Conservation (phyloP, 345 rosid species). For the Pistacia vera region DNA sequence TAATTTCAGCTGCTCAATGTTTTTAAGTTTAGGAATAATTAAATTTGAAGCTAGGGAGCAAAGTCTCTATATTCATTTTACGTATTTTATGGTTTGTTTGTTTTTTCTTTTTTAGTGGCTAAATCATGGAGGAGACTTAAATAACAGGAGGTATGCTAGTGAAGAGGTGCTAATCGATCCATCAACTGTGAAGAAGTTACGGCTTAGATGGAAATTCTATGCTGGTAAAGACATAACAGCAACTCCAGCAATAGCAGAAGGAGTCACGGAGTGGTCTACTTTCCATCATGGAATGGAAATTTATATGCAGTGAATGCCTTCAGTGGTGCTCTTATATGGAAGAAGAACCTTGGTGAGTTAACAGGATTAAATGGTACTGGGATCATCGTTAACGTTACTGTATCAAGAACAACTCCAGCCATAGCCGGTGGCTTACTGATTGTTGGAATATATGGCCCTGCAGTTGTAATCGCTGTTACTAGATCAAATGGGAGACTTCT, state of each 20-base stretch:
- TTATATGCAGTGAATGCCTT: constrained; percentile 52
- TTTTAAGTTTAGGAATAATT: too few relatives aligned
- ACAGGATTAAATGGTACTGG: constrained; percentile 41
- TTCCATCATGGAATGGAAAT: constrained; percentile 59
- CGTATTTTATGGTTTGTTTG: background rate
- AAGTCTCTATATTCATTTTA: too few relatives aligned
- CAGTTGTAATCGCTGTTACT: constrained; percentile 40
- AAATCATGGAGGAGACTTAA: constrained; percentile 44
- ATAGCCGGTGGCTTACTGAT: constrained; percentile 29
- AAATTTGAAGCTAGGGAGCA: too few relatives aligned
- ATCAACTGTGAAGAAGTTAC: constrained; percentile 21
- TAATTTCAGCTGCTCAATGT: background rate
- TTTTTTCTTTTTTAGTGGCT: constrained; percentile 35
- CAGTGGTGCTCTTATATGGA: constrained; percentile 45
- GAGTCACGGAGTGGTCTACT: constrained; percentile 34
- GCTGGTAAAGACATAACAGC: constrained; percentile 54
- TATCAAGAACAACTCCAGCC: constrained; percentile 51
- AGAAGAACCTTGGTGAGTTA: constrained; percentile 41
- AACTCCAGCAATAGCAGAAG: constrained; percentile 42
- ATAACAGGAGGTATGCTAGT: constrained; percentile 33
- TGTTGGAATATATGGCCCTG: constrained; percentile 38
- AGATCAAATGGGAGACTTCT: constrained; percentile 36
- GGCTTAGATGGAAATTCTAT: constrained; percentile 41
- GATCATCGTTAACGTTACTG: constrained; percentile 21
- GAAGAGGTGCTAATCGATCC: constrained; percentile 33